Conservation (phyloP, 2,329 filamentous ascomycete genomes). For the Aspergillus clavatus region DNA sequence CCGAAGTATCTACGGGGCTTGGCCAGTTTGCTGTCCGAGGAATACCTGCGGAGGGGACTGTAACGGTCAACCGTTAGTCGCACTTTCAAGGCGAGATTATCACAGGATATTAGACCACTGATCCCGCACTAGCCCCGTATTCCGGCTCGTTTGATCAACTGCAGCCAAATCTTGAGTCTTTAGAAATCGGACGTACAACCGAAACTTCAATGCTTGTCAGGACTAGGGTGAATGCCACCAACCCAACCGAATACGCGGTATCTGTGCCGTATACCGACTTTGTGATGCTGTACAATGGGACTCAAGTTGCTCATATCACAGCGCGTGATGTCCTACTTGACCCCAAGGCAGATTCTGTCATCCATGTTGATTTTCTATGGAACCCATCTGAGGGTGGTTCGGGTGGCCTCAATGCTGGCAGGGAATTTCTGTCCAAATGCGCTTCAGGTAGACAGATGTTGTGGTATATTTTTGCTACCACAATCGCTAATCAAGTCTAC, state of each 20-base stretch:
- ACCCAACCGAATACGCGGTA: constrained; percentile 83
- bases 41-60: constrained; percentile 75
- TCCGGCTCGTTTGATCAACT: constrained; percentile 49
- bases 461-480: no score
- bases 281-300: constrained; percentile 67
- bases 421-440: constrained; percentile 75
- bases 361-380: constrained; percentile 68
- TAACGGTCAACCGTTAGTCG: constrained; percentile 90
- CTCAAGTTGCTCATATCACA: constrained; percentile 69
- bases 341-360: constrained; percentile 66
- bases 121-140: constrained; percentile 51
- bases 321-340: constrained; percentile 59
- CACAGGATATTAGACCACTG: constrained; percentile 22
- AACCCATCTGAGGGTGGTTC: constrained; percentile 62
- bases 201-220: constrained; percentile 65
- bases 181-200: constrained; percentile 70
- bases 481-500: background rate
- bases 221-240: constrained; percentile 75
- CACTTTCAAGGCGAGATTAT: constrained; percentile 18
- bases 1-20: constrained; percentile 73
- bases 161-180: constrained; percentile 62
- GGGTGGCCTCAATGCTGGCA: constrained; percentile 58
- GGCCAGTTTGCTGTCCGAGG: constrained; percentile 75
- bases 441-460: constrained; percentile 59
- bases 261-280: constrained; percentile 75